A percentile compares a stretch with the other conserved stretches of the same genome.
These are phyloP conservation scores for Collybiopsis confluens DNA, from an alignment of 768 basidiomycete species.

Conservation along the genomic window DNA sequence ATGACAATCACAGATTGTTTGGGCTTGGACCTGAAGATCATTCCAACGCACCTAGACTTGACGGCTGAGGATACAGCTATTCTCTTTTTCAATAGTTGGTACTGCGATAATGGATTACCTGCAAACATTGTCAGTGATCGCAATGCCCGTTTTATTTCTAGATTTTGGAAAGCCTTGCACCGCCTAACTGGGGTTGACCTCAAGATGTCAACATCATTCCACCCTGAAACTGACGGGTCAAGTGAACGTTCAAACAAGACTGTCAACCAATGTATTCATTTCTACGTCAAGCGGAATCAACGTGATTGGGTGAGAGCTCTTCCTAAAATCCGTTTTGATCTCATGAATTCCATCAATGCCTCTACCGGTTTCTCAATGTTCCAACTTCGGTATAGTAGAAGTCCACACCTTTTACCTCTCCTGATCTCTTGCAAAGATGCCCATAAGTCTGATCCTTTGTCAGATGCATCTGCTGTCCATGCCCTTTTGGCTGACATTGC, in stretches of 20 bases:
- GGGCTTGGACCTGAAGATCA: background rate
- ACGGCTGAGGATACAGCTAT: slow-evolving; percentile 10
- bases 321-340: background rate
- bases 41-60: slow-evolving; percentile 7
- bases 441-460: background rate
- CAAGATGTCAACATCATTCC: slow-evolving; percentile 27
- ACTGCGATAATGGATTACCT: slow-evolving; percentile 24
- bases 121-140: slow-evolving; percentile 22
- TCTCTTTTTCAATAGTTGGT: slow-evolving; percentile 18
- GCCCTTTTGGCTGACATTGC: background rate
- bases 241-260: slow-evolving; percentile 26
- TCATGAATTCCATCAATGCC: slow-evolving; percentile 25
- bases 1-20: slow-evolving; percentile 12
- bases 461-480: no score
- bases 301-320: slow-evolving; percentile 6
- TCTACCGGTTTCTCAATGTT: slow-evolving; percentile 25
- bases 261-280: slow-evolving; percentile 19
- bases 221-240: slow-evolving; percentile 30
- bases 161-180: slow-evolving; percentile 23
- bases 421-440: background rate
- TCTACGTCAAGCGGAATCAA: slow-evolving; percentile 23
- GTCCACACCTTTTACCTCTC: slow-evolving; percentile 18
- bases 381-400: slow-evolving; percentile 17
- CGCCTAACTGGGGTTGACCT: slow-evolving; percentile 20
- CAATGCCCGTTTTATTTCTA: slow-evolving; percentile 24